Evolutionary conservation across 345 rosid species (phyloP), one percentile per base, ranked within the genome.

Genomic region (Salix suchowensis): DNA sequence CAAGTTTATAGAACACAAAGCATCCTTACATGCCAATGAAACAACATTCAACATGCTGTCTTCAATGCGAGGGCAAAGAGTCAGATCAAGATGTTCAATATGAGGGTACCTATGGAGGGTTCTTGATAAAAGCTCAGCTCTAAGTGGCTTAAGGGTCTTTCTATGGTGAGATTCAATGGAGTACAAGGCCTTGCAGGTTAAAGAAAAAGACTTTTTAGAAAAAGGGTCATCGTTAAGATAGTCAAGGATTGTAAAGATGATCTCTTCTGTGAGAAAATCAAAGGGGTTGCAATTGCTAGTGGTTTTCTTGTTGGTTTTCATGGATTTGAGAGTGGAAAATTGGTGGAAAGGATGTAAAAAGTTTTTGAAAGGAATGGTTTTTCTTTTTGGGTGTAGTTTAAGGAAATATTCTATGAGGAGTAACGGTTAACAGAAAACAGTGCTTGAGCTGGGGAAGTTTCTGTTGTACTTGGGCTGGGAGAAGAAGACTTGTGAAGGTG

Each of bases 61-160:
- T 55, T 78, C 71, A 36, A 91, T 70, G 7, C 90, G 87, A 34
- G 95, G 89, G 74, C 92, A 91, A 58, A 89, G 88, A 54, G 88
- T 82, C 82, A 89, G 87, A 84, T 91, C 89, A 68, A 88, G 87
- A 69, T 78, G 82, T 42, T 77, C 18, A 26, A 84, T 40, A 72
- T 72, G 79, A 16, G 88, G 89, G 81, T 87, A 91, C 14, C 91
- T 86, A 66, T 36, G 16, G 71, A 91, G 91, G 80, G 86, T 65
- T 65, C 78, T 48, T 6, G 88, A 81, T 77, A 24, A 24, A 79
- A 52, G 82, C 83, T 65, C 88, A 88, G 82, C 83, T 65, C 88
- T 88, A 50, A 89, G 89, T 30, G 95, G 92, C 68, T 81, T 87
- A 50, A 91, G 87, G 40, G 64, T 11, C 62, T 77, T 83, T 18